A percentile compares a stretch with the other conserved stretches of the same genome.
Conservation (phyloP, 208 protist genomes). For the Kentomonas sorsogonicus region DNA sequence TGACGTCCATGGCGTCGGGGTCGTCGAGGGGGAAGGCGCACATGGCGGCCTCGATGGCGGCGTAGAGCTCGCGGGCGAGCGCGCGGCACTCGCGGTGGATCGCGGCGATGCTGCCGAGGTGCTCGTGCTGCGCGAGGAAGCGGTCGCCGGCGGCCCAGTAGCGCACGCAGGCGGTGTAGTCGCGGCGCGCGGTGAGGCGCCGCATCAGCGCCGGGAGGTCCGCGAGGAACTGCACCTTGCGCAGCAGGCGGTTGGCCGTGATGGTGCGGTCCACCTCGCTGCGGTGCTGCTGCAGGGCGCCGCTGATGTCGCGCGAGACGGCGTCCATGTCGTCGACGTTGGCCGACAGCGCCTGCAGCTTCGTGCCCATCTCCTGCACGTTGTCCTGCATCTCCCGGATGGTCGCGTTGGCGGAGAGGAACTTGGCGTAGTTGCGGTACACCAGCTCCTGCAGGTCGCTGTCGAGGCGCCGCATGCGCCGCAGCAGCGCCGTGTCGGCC, state of each 20-base stretch:
- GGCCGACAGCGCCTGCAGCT: slow-evolving; percentile 62
- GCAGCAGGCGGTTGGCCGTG: slow-evolving; percentile 61
- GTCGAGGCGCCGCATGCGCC: slow-evolving; percentile 81
- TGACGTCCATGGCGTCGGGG: slow-evolving; percentile 70
- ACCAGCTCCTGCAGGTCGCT: slow-evolving; percentile 97
- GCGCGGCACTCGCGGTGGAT: slow-evolving; percentile 47
- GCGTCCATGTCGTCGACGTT: slow-evolving; percentile 72
- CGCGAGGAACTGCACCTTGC: slow-evolving; percentile 80
- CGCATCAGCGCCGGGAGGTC: slow-evolving; percentile 64
- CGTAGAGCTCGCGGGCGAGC: slow-evolving; percentile 60
- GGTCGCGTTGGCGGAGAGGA: slow-evolving; percentile 97
- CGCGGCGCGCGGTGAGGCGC: slow-evolving; percentile 43
- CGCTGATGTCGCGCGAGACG: slow-evolving; percentile 49
- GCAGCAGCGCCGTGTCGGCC: slow-evolving; percentile 70
- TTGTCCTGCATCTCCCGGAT: slow-evolving; percentile 92
- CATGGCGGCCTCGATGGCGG: slow-evolving; percentile 54
- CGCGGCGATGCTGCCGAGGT: slow-evolving; percentile 50
- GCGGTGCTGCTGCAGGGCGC: slow-evolving; percentile 58
- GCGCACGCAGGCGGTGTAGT: slow-evolving; percentile 53
- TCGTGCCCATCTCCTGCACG: slow-evolving; percentile 87
- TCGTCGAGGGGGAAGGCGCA: slow-evolving; percentile 63
- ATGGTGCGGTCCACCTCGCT: slow-evolving; percentile 69
- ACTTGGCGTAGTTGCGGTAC: slow-evolving; percentile 99
- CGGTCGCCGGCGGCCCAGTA: slow-evolving; percentile 78
- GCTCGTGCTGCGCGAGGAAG: slow-evolving; percentile 61